These are phyloP conservation scores for Huiozyma sinensis DNA, from an alignment of 805 yeast genomes.

Conservation along the genomic window DNA sequence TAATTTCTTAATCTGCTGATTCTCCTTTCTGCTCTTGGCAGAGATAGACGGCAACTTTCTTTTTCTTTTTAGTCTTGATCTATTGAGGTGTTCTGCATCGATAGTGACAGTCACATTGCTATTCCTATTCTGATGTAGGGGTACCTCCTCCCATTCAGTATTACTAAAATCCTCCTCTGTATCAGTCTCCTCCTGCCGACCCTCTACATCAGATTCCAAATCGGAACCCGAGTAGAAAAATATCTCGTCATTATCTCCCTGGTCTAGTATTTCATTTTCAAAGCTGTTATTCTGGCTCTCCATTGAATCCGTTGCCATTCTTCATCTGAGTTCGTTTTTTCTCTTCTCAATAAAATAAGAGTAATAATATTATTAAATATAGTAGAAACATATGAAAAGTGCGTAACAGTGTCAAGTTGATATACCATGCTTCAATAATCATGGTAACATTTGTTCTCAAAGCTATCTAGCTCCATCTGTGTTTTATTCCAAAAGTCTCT, in stretches of 20 bases:
- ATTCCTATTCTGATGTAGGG: slow-evolving; percentile 6
- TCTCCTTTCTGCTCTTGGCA: neutral
- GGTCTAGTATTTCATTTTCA: too few relatives aligned
- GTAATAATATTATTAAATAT: too few relatives aligned
- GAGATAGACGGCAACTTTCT: neutral
- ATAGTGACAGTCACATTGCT: neutral
- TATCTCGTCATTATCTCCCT: too few relatives aligned
- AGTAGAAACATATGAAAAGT: too few relatives aligned
- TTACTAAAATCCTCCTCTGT: slow-evolving; percentile 2
- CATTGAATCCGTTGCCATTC: too few relatives aligned
- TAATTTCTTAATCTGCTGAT: slow-evolving; percentile 6
- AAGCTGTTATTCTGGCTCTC: too few relatives aligned
- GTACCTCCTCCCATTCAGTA: slow-evolving; percentile 24
- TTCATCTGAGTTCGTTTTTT: neutral
- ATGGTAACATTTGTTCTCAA: slow-evolving; percentile 1
- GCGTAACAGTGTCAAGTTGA: too few relatives aligned
- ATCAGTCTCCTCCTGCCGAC: too few relatives aligned
- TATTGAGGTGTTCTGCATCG: neutral
- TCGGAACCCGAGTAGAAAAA: too few relatives aligned
- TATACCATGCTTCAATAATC: neutral
- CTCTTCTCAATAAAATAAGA: neutral
- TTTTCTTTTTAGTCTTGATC: neutral
- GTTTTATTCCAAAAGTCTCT: slow-evolving; percentile 39
- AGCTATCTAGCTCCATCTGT: neutral
- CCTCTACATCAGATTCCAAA: too few relatives aligned